phyloP scores from a whole-genome alignment of 106 monocot species.

The Platanthera guangdongensis region DNA sequence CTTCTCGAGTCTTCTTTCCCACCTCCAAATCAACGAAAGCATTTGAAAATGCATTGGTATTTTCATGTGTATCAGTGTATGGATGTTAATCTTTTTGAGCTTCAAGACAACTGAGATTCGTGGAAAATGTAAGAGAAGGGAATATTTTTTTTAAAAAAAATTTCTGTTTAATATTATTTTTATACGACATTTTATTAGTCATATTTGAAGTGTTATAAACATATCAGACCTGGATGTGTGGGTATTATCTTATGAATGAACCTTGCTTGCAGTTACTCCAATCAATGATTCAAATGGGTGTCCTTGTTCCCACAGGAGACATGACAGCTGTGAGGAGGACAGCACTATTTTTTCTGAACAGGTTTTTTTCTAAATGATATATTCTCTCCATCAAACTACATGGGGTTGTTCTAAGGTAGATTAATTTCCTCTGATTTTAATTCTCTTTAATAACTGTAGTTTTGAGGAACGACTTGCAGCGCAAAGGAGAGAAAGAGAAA shows the following conservation, averaged over 20 bases:
- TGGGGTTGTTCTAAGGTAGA: not conserved
- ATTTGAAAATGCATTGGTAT: no score
- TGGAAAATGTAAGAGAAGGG: not conserved
- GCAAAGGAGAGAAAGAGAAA: slow-evolving; percentile 91
- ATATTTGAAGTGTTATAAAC: not conserved
- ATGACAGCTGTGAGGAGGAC: slow-evolving; percentile 99
- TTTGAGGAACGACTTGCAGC: slow-evolving; percentile 94
- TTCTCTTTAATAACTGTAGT: slow-evolving; percentile 25
- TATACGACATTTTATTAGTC: not conserved
- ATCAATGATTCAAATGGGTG: slow-evolving; percentile 99
- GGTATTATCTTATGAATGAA: not conserved
- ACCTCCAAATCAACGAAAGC: no score
- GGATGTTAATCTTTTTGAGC: not conserved
- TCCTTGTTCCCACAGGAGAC: slow-evolving; percentile 97
- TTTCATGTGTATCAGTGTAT: not conserved
- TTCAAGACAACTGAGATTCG: not conserved
- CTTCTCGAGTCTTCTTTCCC: no score
- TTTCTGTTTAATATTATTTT: not conserved
- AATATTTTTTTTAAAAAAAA: not conserved
- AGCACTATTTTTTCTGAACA: slow-evolving; percentile 86
- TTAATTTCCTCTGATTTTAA: not conserved
- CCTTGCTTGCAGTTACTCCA: slow-evolving; percentile 61
- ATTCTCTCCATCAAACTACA: not conserved
- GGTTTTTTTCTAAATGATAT: slow-evolving; percentile 25
- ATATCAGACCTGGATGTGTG: not conserved